Evolutionary conservation across 176 grass and related monocot genomes (phyloP), one percentile per base, ranked within the genome.

Genomic region (Oryza officinalis): DNA sequence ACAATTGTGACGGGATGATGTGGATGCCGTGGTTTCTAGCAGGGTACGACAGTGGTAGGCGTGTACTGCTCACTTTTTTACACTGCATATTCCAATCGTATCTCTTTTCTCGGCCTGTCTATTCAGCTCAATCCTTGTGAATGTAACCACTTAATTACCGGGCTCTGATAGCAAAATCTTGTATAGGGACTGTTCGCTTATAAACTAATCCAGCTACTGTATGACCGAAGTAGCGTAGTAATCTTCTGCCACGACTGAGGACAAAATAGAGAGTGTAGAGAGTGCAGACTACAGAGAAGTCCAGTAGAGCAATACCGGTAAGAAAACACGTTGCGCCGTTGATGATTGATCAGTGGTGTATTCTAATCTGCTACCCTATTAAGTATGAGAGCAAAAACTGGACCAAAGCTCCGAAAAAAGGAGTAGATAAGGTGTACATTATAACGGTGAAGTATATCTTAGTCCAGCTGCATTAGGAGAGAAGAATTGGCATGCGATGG

Each of bases 191-290:
- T 38, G 45, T 43, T 45, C 27, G 23, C 59, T 13, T 68, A n/a
- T 79, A 50, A 61, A 86, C 30, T 79, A 83, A 52, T 83, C 23
- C 18, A 46, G 88, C 65, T 20, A 54, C 60, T 7, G 11, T 67
- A 90, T 77, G 88, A 86, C 37, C 37, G 7, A 38, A 38, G 7
- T 38, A 38, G 37, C 37, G 37, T 38, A 38, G 37, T 38, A 0
- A 31, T 64, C 69, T 67, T 76, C 35, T 61, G 26, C 79, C 4
- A 2, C 4, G 45, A 67, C 60, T 78, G 41, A 81, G 72, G 78
- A 66, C 27, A 0, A 10, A 38, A 25, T 37, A 15, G 13, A 45
- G 43, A 45, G 11, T 11, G 17, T 50, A 38, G 8, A 38, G 37
- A 20, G 50, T 8, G 9, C 4, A 54, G 8, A 22, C 50, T 54